phyloP scores from a whole-genome alignment of 2,329 filamentous ascomycete species.

The Botrytis elliptica region DNA sequence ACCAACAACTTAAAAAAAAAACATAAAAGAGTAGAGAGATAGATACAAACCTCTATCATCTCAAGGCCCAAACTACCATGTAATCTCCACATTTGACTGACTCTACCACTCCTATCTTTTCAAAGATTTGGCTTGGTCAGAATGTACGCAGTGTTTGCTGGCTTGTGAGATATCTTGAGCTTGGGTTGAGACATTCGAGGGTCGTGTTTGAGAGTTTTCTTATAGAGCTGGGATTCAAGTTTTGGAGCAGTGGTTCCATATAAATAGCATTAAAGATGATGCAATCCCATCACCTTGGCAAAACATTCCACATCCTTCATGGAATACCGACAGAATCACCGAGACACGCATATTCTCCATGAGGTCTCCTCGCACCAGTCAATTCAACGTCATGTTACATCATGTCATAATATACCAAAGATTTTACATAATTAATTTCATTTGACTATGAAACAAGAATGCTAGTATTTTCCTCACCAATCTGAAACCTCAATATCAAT shows the following conservation, averaged over 20 bases:
- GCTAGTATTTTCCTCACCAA: background rate
- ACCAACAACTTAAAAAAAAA: background rate
- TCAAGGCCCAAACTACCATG: background rate
- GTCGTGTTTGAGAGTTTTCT: background rate
- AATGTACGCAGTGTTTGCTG: background rate
- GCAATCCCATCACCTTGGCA: background rate
- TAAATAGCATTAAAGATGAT: background rate
- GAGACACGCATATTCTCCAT: background rate
- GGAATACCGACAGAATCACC: background rate
- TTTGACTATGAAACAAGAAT: conserved; percentile 15
- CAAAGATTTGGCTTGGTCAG: background rate
- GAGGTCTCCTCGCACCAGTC: background rate
- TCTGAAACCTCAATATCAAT: background rate
- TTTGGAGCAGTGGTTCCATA: background rate
- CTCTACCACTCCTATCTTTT: background rate
- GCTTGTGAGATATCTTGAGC: background rate
- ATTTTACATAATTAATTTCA: conserved; percentile 1
- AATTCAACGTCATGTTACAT: background rate
- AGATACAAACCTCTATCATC: background rate
- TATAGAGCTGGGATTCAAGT: background rate
- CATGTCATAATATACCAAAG: background rate
- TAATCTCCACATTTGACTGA: background rate
- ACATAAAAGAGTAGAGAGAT: too few species aligned
- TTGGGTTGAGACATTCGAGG: background rate
- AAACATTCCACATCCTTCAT: background rate